These are phyloP conservation scores for Umbelopsis isabellina DNA, from an alignment of 192 early-diverging fungal genomes.

Conservation along the genomic window DNA sequence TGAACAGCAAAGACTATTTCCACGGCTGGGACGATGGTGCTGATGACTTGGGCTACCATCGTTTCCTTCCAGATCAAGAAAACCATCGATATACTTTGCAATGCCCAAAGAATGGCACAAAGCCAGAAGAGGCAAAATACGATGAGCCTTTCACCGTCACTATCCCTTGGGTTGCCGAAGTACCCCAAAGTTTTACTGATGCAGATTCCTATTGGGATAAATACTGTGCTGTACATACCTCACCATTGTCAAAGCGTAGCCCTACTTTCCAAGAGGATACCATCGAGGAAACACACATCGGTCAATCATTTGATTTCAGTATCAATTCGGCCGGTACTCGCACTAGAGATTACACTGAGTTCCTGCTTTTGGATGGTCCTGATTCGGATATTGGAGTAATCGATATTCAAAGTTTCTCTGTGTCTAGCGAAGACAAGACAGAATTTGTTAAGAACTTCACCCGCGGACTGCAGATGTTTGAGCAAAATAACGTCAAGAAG, in stretches of 20 bases:
- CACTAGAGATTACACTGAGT: conserved; percentile 29
- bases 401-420: conserved; percentile 41
- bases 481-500: conserved; percentile 31
- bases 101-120: conserved; percentile 34
- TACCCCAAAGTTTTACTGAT: conserved; percentile 25
- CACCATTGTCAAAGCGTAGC: not conserved
- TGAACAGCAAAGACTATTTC: conserved; percentile 46
- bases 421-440: conserved; percentile 27
- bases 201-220: conserved; percentile 34
- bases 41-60: conserved; percentile 45
- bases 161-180: conserved; percentile 41
- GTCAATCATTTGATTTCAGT: conserved; percentile 29
- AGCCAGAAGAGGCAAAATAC: conserved; percentile 25
- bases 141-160: conserved; percentile 39
- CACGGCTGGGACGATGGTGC: conserved; percentile 46
- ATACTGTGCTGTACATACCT: conserved; percentile 23
- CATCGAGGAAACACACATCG: conserved; percentile 29
- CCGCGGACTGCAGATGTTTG: conserved; percentile 29
- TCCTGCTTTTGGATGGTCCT: conserved; percentile 20
- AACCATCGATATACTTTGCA: conserved; percentile 34
- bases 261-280: conserved; percentile 16
- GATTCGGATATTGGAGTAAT: conserved; percentile 33
- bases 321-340: not conserved
- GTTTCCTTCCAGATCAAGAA: conserved; percentile 42
- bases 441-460: conserved; percentile 35